Conservation (phyloP, 2,329 filamentous ascomycete species). For the Diaporthe sp. region DNA sequence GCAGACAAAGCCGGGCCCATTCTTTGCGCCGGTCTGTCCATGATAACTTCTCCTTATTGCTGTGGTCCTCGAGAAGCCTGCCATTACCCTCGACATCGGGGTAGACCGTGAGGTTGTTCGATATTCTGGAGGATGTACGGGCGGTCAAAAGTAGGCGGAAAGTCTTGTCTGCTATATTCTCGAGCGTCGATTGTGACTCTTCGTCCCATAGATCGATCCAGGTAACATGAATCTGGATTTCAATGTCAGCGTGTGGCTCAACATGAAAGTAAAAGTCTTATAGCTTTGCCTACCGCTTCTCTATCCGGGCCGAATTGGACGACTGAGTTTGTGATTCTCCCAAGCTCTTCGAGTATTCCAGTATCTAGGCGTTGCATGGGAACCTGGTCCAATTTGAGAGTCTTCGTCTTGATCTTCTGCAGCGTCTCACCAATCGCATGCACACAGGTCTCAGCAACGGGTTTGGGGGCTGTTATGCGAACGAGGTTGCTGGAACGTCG, state of each 20-base stretch:
- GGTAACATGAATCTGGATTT: slow-evolving; percentile 51
- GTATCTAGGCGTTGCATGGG: slow-evolving; percentile 45
- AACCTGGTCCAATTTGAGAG: slow-evolving; percentile 47
- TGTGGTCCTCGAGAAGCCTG: slow-evolving; percentile 50
- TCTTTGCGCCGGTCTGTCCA: slow-evolving; percentile 54
- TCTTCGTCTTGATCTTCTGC: slow-evolving; percentile 44
- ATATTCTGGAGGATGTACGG: slow-evolving; percentile 45
- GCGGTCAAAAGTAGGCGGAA: slow-evolving; percentile 60
- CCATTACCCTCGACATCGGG: slow-evolving; percentile 41
- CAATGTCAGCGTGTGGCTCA: slow-evolving; percentile 33
- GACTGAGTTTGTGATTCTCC: slow-evolving; percentile 56
- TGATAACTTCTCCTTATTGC: slow-evolving; percentile 49
- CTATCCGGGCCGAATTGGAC: slow-evolving; percentile 51
- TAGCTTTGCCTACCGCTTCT: slow-evolving; percentile 42
- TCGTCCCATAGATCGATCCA: slow-evolving; percentile 56
- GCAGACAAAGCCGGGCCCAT: slow-evolving; percentile 51
- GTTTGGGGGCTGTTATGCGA: slow-evolving; percentile 54
- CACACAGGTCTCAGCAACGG: slow-evolving; percentile 54
- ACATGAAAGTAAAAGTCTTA: not conserved
- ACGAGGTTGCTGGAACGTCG: slow-evolving; percentile 48
- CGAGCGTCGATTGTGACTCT: slow-evolving; percentile 46
- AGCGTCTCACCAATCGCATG: slow-evolving; percentile 52
- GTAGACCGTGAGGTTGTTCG: slow-evolving; percentile 45
- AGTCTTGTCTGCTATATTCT: slow-evolving; percentile 61
- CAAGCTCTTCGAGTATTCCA: slow-evolving; percentile 53